Conservation (phyloP, 2,329 filamentous ascomycete species). For the Huntiella moniliformis region DNA sequence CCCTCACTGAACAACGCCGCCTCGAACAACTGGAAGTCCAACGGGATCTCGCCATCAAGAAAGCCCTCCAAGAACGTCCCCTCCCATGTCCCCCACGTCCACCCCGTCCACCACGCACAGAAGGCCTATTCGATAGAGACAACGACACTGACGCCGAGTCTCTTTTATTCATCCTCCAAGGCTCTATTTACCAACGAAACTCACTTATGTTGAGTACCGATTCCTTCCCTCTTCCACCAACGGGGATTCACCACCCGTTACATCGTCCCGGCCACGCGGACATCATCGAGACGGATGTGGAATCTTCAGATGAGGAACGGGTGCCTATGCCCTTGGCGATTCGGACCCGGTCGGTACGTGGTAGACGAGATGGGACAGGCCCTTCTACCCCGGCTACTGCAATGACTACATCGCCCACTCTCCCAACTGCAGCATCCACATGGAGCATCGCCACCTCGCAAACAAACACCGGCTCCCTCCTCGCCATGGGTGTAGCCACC, state of each 20-base stretch:
- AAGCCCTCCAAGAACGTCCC: background rate
- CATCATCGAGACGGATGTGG: conserved; percentile 5
- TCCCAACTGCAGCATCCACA: background rate
- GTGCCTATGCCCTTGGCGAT: conserved; percentile 5
- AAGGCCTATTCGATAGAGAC: background rate
- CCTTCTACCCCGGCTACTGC: background rate
- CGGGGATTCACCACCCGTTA: background rate
- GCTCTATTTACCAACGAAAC: conserved; percentile 1
- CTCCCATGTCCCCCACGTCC: conserved; percentile 1
- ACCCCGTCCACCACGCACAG: background rate
- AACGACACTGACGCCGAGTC: conserved; percentile 5
- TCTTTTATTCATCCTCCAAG: conserved; percentile 4
- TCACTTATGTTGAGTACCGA: conserved; percentile 1
- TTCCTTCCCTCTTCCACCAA: background rate
- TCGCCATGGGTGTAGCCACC: conserved; percentile 1
- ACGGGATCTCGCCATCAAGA: conserved; percentile 6
- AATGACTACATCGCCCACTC: background rate
- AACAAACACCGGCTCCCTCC: background rate
- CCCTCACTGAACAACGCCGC: background rate
- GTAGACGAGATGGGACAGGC: background rate
- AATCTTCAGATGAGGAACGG: conserved; percentile 4
- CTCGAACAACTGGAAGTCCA: conserved; percentile 4
- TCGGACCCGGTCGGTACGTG: background rate
- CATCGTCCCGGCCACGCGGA: background rate
- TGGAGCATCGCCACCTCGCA: conserved; percentile 2